Percentiles rank a stretch among this genome's conserved stretches.
Evolutionary conservation across 805 yeast genomes (phyloP).

Genomic region (Ogataea angusta): DNA sequence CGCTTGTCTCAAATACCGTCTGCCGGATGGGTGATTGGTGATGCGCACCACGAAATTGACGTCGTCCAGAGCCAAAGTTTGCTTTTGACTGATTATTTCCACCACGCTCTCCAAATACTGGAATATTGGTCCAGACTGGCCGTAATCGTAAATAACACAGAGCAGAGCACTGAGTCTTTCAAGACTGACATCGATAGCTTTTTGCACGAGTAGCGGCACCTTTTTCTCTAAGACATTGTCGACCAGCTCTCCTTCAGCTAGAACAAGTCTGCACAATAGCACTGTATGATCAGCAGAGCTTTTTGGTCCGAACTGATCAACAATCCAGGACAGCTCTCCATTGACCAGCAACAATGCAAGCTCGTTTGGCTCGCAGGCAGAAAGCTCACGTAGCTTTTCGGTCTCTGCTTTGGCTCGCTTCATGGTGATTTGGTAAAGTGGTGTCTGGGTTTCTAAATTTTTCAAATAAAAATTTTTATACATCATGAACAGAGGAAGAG

Average conservation of each 20-base stretch:
- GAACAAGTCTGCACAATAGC: neutral
- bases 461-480: constrained; percentile 10
- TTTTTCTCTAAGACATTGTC: neutral
- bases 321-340: no score
- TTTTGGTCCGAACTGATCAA: neutral
- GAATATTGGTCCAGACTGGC: neutral
- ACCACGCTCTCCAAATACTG: neutral
- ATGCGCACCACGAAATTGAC: neutral
- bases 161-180: neutral
- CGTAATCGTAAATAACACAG: neutral
- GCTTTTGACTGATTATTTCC: constrained; percentile 1
- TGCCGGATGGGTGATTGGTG: no score
- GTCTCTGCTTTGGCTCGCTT: neutral
- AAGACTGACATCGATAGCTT: neutral
- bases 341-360: neutral
- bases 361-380: neutral
- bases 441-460: constrained; percentile 16
- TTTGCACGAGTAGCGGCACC: neutral
- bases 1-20: neutral
- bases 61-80: neutral
- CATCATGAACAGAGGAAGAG: constrained; percentile 65
- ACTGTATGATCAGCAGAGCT: neutral
- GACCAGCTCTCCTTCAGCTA: neutral
- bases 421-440: constrained; percentile 5
- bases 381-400: neutral